Evolutionary conservation across 2,329 filamentous ascomycete genomes (phyloP), one percentile per base, ranked within the genome.

Genomic region (Phaeosphaeriaceae sp.): DNA sequence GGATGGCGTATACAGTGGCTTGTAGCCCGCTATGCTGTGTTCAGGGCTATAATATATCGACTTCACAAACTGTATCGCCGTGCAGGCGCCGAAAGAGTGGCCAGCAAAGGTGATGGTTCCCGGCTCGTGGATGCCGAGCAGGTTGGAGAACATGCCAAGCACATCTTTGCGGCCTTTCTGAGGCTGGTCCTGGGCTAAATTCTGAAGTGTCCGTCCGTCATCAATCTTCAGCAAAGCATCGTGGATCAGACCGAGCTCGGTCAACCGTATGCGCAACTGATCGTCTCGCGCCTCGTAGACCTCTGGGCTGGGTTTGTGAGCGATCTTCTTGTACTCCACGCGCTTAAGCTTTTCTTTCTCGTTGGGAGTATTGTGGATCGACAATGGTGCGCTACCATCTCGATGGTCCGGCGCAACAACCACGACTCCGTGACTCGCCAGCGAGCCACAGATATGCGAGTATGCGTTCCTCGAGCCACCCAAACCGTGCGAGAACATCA

Each of bases 401-500:
- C 92, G 85, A 72, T 96, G 92, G 69, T 96, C 92, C 0, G 91
- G 88, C 56, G 91, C 92, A 53, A 94, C 81, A 1, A 96, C 91
- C 7, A 95, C 87, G 21, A 93, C 83, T 42, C 92, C 92, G 69
- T 95, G 89, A 20, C 90, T 92, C 4, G 92, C 91, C 25, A 96
- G 79, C 0, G 91, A 91, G 17, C 91, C 91, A 19, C 86, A 89
- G 22, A 96, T 80, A 70, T 93, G 89, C n/a, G 91, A 94, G 79
- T 96, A 96, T 11, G 91, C 88, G 69, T 95, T 95, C 64, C 91
- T 85, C 58, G 87, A 89, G 40, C 92, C 92, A 40, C 91, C 92
- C 1, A 96, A 82, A 0, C 92, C 92, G 72, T 96, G 92, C 1
- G 91, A 95, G 78, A 96, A 96, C 61, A 96, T 82, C 81, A 92